A percentile compares a stretch with the other conserved stretches of the same genome.
These are phyloP conservation scores for Hirschfeldia incana DNA, from an alignment of 345 rosid genomes.

Conservation along the genomic window DNA sequence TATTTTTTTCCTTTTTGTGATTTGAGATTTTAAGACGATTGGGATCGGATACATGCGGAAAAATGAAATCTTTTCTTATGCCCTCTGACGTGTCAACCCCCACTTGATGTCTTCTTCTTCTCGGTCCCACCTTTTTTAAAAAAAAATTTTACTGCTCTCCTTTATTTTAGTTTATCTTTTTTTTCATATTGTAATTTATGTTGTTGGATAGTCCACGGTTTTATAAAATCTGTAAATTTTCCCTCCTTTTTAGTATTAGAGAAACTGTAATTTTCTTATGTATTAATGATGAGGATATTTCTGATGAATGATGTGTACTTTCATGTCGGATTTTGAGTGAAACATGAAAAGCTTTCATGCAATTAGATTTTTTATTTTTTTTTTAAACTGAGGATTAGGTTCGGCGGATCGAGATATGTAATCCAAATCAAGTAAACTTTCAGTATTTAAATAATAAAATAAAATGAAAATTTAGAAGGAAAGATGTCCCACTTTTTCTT, in stretches of 20 bases:
- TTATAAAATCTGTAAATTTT: slow-evolving; percentile 8
- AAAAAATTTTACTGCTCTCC: neutral
- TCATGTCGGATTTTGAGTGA: neutral
- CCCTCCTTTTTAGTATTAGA: neutral
- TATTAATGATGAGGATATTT: neutral
- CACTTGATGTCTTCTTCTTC: slow-evolving; percentile 35
- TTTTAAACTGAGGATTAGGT: slow-evolving; percentile 1
- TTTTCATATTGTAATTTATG: neutral
- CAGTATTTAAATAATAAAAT: neutral
- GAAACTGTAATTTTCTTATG: neutral
- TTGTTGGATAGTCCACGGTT: slow-evolving; percentile 4
- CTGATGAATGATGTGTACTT: neutral
- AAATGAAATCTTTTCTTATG: slow-evolving; percentile 40
- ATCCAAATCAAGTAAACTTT: slow-evolving; percentile 9
- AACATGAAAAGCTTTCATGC: neutral
- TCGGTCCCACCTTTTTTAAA: slow-evolving; percentile 30
- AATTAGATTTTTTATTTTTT: too few species aligned
- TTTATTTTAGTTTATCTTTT: neutral
- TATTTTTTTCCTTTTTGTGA: neutral
- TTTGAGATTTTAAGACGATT: slow-evolving; percentile 32
- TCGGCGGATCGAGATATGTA: slow-evolving; percentile 24
- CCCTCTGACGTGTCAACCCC: slow-evolving; percentile 38
- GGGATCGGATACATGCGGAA: slow-evolving; percentile 40
- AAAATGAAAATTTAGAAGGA: too few species aligned
- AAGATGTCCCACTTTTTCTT: too few species aligned